phyloP scores from a whole-genome alignment of 768 basidiomycete species.

The Crucibulum laeve region DNA sequence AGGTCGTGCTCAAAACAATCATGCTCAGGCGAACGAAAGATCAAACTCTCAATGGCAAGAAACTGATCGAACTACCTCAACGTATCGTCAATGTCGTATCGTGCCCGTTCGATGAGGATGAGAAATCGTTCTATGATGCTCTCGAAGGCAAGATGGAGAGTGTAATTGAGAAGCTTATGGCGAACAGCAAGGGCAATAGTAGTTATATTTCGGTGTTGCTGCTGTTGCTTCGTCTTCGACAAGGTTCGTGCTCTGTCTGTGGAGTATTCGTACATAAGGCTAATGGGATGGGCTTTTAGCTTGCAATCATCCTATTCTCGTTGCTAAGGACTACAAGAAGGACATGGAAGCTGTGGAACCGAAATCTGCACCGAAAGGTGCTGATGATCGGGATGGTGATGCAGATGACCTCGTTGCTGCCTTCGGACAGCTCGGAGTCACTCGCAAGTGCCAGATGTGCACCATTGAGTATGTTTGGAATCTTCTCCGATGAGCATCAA shows the following conservation, averaged over 20 bases:
- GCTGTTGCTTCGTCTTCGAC: conserved; percentile 77
- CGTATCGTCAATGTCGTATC: conserved; percentile 67
- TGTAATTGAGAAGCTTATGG: conserved; percentile 64
- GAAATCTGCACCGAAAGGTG: conserved; percentile 42
- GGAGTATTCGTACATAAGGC: neutral
- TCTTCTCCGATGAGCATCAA: neutral
- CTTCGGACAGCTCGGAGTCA: conserved; percentile 68
- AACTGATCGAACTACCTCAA: conserved; percentile 75
- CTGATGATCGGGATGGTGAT: conserved; percentile 50
- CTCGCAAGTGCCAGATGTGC: conserved; percentile 76
- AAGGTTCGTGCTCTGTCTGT: conserved; percentile 50
- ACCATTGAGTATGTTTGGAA: conserved; percentile 50
- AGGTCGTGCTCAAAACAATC: conserved; percentile 78
- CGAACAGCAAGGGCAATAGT: conserved; percentile 44
- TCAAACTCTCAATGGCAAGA: conserved; percentile 70
- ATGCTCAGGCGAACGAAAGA: conserved; percentile 90
- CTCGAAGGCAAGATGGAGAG: conserved; percentile 65
- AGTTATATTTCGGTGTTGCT: conserved; percentile 70
- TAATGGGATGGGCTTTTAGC: conserved; percentile 38
- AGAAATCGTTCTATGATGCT: conserved; percentile 74
- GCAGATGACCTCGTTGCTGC: conserved; percentile 74
- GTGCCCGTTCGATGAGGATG: conserved; percentile 74
- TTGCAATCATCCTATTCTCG: conserved; percentile 84
- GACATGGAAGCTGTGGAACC: conserved; percentile 79
- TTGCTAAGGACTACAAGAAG: conserved; percentile 68